Evolutionary conservation across 345 rosid genomes (phyloP), one percentile per base, ranked within the genome.

Genomic region (Corchorus olitorius): DNA sequence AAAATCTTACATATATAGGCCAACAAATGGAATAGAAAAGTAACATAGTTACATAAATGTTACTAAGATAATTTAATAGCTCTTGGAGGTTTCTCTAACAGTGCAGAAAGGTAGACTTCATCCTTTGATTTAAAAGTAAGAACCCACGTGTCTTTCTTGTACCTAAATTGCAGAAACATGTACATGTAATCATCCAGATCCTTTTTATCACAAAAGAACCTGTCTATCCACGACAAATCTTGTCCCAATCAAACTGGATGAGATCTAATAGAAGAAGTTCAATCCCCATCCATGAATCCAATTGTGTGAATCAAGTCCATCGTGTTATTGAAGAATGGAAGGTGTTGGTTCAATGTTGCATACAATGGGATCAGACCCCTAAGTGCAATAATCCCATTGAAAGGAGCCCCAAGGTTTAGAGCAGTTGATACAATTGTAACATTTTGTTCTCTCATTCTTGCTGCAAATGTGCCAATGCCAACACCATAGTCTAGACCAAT

Each of bases 171-270:
- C 83, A 90, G 83, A 77, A 93, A 91, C 97, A 91, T 93, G 83
- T 90, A 94, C 95, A 91, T 84, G 74, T 93, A 94, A 67, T 93
- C 95, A 84, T 94, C 95, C 55, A 90, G 77, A 81, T 95, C 94
- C 80, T 82, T 87, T 81, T 82, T 84, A 5, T 77, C 85, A 72
- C 98, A 95, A 52, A 90, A 93, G 87, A 95, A 93, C 70, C 89
- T 83, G 75, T 93, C 97, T 4, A 94, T 89, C 97, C 97, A 94
- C 69, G 91, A 73, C 82, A 93, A 81, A 91, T 81, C 75, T 97
- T 74, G 68, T 94, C 98, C 98, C 97, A 95, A 69, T 95, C 98
- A 20, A 84, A 93, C 61, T 91, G 75, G 62, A 94, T 83, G 75
- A 91, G 93, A 74, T 93, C 98, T 93, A 94, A 69, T 88, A 88